Evolutionary conservation across 2,329 filamentous ascomycete genomes (phyloP), one percentile per base, ranked within the genome.

Genomic region (Calcarisporium arbuscula): DNA sequence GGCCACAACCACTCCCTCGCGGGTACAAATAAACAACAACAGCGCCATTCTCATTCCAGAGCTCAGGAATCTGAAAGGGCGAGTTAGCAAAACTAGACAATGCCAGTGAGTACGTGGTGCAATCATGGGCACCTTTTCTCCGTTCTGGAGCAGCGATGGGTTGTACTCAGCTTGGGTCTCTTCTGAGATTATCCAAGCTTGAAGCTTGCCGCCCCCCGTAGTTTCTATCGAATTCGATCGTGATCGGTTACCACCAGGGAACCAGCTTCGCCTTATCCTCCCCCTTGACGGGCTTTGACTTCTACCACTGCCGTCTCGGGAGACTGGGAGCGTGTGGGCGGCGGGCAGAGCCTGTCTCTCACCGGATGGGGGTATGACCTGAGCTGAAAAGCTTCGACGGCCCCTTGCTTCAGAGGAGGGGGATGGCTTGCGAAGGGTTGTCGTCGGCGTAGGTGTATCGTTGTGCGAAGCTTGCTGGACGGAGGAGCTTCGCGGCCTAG

Each of bases 21-120:
- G 76, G 65, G 36, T 71, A 71, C 5, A 83, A 56, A 45, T 77
- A 76, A 15, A 83, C 66, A 32, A 66, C 61, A 17, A 80, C 67
- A 40, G 69, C 69, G 25, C 73, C 77, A 33, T 54, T 60, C 35
- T 80, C 75, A 43, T 77, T 74, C 79, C 79, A 82, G 15, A 83
- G 56, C 52, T 82, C 79, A 2, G 77, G 74, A 5, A 82, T 72
- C 74, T 79, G 35, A 9, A 26, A 23, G 17, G 5, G n/a, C 3
- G 30, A 17, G 28, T 39, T 16, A 37, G 23, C 9, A 21, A 19
- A 21, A 29, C 15, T n/a, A n/a, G n/a, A n/a, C n/a, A n/a, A n/a
- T n/a, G n/a, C n/a, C n/a, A n/a, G n/a, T n/a, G n/a, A n/a, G n/a
- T n/a, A n/a, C n/a, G n/a, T n/a, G n/a, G n/a, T n/a, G n/a, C n/a